Conservation (phyloP, 257 asterid species). For the Cruciata laevipes region DNA sequence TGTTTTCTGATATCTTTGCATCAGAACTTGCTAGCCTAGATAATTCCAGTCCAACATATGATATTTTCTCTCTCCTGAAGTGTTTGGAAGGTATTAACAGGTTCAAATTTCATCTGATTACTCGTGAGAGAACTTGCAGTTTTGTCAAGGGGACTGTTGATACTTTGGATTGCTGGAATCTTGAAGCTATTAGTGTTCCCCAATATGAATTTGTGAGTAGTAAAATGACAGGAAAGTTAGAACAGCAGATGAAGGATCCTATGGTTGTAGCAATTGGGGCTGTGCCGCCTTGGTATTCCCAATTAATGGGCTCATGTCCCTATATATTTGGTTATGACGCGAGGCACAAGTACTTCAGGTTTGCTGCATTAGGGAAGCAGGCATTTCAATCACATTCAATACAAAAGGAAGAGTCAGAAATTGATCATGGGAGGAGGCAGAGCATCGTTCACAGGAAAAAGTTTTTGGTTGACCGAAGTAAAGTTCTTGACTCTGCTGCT, state of each 20-base stretch:
- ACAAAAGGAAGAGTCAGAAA: slow-evolving; percentile 31
- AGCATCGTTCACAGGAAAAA: slow-evolving; percentile 51
- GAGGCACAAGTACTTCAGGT: slow-evolving; percentile 67
- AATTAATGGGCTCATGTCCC: slow-evolving; percentile 65
- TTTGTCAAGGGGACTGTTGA: slow-evolving; percentile 50
- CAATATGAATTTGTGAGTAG: slow-evolving; percentile 66
- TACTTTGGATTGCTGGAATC: slow-evolving; percentile 36
- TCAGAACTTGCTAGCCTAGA: slow-evolving; percentile 35
- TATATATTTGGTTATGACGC: slow-evolving; percentile 82
- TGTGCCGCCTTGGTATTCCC: slow-evolving; percentile 87
- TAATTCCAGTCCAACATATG: slow-evolving; percentile 49
- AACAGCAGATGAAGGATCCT: slow-evolving; percentile 85
- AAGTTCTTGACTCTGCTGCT: slow-evolving; percentile 66
- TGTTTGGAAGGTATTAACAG: slow-evolving; percentile 70
- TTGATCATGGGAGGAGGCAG: slow-evolving; percentile 45
- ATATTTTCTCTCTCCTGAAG: slow-evolving; percentile 63
- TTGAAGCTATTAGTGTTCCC: slow-evolving; percentile 34
- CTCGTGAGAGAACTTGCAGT: slow-evolving; percentile 40
- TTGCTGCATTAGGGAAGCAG: slow-evolving; percentile 52
- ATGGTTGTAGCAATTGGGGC: slow-evolving; percentile 62
- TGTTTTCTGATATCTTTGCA: slow-evolving; percentile 36
- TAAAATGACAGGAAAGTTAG: slow-evolving; percentile 80
- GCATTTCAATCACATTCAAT: slow-evolving; percentile 32
- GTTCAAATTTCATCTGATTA: slow-evolving; percentile 53
- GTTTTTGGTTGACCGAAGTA: slow-evolving; percentile 66